Evolutionary conservation across 2,329 filamentous ascomycete genomes (phyloP).

Genomic region (Pseudogymnoascus sp.): DNA sequence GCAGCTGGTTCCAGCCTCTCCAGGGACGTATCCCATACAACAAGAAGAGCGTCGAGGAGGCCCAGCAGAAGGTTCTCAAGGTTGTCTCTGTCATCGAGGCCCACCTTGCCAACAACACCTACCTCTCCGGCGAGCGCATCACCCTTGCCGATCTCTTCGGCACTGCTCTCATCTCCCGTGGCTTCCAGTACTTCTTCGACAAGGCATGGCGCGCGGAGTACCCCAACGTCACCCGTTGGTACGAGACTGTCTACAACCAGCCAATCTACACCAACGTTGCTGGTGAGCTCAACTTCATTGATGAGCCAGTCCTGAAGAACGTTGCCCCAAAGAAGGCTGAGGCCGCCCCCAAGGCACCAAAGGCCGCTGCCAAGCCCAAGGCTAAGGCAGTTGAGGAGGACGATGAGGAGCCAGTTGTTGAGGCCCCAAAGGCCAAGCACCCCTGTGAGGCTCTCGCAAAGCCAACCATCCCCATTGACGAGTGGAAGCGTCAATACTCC

Average conservation of each 20-base stretch:
- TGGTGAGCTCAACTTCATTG: conserved; percentile 67
- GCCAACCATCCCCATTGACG: conserved; percentile 76
- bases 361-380: conserved; percentile 40
- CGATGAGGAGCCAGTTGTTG: conserved; percentile 47
- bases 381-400: conserved; percentile 49
- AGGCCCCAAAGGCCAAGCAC: conserved; percentile 89
- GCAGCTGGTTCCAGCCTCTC: conserved; percentile 79
- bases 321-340: conserved; percentile 67
- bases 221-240: conserved; percentile 90
- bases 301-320: conserved; percentile 77
- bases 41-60: conserved; percentile 92
- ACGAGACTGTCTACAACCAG: conserved; percentile 87
- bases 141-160: conserved; percentile 92
- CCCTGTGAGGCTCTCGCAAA: conserved; percentile 78
- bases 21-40: conserved; percentile 80
- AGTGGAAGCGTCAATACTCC: conserved; percentile 99
- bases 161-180: conserved; percentile 69
- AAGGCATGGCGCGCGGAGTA: conserved; percentile 75
- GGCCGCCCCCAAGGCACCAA: conserved; percentile 50
- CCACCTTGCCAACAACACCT: conserved; percentile 88
- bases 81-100: conserved; percentile 68
- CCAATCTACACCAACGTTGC: conserved; percentile 78
- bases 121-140: conserved; percentile 94
- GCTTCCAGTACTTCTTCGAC: conserved; percentile 92
- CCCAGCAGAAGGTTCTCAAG: conserved; percentile 59